Percentiles rank a stretch among this genome's conserved stretches.
Conservation (phyloP, 2,329 filamentous ascomycete genomes). For the Pyrenophora teres region DNA sequence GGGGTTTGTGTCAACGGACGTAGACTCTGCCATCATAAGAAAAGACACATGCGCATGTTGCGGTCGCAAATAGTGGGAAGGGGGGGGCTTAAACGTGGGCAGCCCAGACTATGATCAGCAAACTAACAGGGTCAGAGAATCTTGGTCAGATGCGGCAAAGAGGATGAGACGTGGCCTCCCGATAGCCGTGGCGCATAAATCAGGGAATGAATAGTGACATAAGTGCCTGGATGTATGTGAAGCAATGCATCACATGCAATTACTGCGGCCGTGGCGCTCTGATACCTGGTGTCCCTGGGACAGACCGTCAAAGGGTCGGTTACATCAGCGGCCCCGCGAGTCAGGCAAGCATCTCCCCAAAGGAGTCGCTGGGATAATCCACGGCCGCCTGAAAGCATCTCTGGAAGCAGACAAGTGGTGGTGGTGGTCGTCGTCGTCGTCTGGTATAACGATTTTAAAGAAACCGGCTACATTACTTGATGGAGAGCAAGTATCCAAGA, state of each 20-base stretch:
- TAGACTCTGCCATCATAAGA: conserved; percentile 41
- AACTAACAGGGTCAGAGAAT: conserved; percentile 19
- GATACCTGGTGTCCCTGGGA: background rate
- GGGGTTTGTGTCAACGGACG: conserved; percentile 30
- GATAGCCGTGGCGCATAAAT: conserved; percentile 4
- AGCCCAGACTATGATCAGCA: conserved; percentile 38
- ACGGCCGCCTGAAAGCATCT: too few relatives aligned
- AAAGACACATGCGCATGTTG: conserved; percentile 26
- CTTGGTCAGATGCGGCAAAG: conserved; percentile 23
- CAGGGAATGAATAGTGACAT: background rate
- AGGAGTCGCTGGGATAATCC: too few relatives aligned
- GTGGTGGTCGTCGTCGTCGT: too few relatives aligned
- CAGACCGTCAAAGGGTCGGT: conserved; percentile 2
- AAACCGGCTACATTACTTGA: too few relatives aligned
- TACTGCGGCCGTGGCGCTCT: background rate
- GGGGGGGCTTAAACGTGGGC: conserved; percentile 26
- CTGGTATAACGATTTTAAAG: too few relatives aligned
- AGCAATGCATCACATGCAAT: background rate
- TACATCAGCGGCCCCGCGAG: conserved; percentile 22
- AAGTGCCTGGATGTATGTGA: conserved; percentile 2
- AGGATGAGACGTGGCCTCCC: conserved; percentile 9
- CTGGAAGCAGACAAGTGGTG: too few relatives aligned
- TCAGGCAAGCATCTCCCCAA: conserved; percentile 8
- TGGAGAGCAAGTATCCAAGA: too few relatives aligned
- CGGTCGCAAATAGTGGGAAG: conserved; percentile 13